Evolutionary conservation across 2,329 filamentous ascomycete genomes (phyloP), one percentile per base, ranked within the genome.

Genomic region (Neonectria ditissima): DNA sequence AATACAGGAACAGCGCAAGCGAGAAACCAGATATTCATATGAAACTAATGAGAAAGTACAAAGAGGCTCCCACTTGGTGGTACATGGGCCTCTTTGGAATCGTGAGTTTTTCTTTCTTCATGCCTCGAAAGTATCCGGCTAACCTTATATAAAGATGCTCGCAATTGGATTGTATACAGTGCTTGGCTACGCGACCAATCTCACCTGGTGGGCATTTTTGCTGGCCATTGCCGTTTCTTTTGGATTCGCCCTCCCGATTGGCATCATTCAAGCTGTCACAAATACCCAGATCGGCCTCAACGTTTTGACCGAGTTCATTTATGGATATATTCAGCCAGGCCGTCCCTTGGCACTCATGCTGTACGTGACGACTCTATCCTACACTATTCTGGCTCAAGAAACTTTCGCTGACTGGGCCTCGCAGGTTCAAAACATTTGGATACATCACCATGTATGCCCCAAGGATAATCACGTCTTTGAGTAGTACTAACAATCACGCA

Each of bases 311-410:
- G 91, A 92, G 78, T 92, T 93, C 67, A 80, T 94, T 4, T 88
- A 89, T 62, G 91, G 91, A 1, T 93, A 93, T 72, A 91, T 93
- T 71, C 89, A 92, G 66, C 91, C 91, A 0, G 91, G 91, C 2
- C 81, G 86, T 6, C 91, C 91, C 0, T 79, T 93, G 58, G 91
- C 89, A 0, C 86, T 93, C 65, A 93, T 94, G 91, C 83, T 93
- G 80, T 91, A 74, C 68, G 81, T 72, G 22, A 6, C 8, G 10
- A 8, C 5, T 11, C 16, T 4, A 5, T 28, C 13, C n/a, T 7
- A n/a, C 13, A n/a, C 14, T 4, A 5, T 24, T 18, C 1, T 16
- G 14, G 3, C 14, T 22, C n/a, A 20, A 7, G 9, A n/a, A 14
- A 2, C 28, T 22, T 4, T 43, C 26, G n/a, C 54, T 63, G 8